These are phyloP conservation scores for Chytriomyces sp. DNA, from an alignment of 192 early-diverging fungal genomes.

Conservation along the genomic window DNA sequence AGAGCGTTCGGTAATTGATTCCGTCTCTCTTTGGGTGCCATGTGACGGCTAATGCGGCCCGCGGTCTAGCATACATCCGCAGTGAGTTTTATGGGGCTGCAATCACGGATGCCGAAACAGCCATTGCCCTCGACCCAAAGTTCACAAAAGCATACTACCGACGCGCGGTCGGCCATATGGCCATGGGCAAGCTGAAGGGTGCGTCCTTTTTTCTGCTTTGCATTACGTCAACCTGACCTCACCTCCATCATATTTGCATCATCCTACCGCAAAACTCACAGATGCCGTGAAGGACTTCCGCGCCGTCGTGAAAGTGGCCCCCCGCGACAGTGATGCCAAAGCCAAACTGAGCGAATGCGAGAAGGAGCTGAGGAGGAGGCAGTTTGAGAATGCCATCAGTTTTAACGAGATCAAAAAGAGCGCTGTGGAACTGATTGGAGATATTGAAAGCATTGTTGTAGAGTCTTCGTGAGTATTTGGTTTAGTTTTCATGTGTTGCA, in stretches of 20 bases:
- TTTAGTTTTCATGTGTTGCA: constrained; percentile 51
- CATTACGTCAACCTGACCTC: neutral
- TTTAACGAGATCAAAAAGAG: constrained; percentile 54
- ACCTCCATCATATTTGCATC: neutral
- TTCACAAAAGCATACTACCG: constrained; percentile 96
- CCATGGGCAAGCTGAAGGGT: constrained; percentile 81
- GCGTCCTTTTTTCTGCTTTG: neutral
- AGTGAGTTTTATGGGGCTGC: constrained; percentile 81
- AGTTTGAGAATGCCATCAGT: constrained; percentile 94
- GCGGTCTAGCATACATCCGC: constrained; percentile 67
- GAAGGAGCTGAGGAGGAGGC: constrained; percentile 81
- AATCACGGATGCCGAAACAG: constrained; percentile 76
- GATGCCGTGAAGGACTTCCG: constrained; percentile 60
- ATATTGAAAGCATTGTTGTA: constrained; percentile 66
- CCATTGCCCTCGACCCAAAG: constrained; percentile 76
- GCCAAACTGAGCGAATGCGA: constrained; percentile 84
- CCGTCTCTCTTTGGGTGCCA: neutral
- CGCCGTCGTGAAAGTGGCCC: constrained; percentile 72
- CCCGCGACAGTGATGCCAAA: constrained; percentile 77
- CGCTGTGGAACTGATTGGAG: constrained; percentile 62
- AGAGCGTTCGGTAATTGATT: constrained; percentile 67
- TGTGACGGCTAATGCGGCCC: neutral
- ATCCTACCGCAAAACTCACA: neutral
- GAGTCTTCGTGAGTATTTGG: constrained; percentile 42
- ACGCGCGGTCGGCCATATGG: constrained; percentile 85